phyloP scores from a whole-genome alignment of 192 early-diverging fungal genomes.

The Rhizoclosmatium sp. region DNA sequence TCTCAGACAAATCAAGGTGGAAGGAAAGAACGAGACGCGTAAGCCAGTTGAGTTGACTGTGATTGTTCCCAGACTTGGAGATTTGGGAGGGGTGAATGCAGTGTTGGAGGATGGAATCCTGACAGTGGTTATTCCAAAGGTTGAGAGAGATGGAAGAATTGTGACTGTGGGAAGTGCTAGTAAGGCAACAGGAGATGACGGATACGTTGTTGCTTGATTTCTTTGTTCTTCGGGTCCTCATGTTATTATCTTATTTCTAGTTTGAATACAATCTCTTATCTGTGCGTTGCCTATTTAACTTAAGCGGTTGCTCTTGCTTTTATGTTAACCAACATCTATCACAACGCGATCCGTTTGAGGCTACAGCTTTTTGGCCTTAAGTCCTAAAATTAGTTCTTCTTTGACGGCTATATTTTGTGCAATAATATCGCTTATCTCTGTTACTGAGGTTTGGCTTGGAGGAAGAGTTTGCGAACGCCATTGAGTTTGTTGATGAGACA shows the following conservation, averaged over 20 bases:
- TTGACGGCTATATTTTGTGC: too few species aligned
- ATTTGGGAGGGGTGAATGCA: slow-evolving; percentile 16
- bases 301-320: neutral
- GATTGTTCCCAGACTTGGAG: slow-evolving; percentile 11
- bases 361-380: too few species aligned
- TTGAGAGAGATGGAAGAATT: slow-evolving; percentile 18
- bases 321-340: neutral
- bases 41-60: neutral
- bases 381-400: too few species aligned
- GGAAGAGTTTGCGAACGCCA: too few species aligned
- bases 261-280: too few species aligned
- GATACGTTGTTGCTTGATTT: neutral
- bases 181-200: neutral
- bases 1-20: slow-evolving; percentile 6
- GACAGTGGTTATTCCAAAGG: slow-evolving; percentile 14
- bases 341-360: too few species aligned
- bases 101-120: slow-evolving; percentile 16
- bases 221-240: neutral
- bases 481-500: too few species aligned
- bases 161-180: neutral
- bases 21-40: neutral
- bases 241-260: neutral
- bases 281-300: neutral
- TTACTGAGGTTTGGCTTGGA: too few species aligned
- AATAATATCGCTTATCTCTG: too few species aligned